phyloP scores from a whole-genome alignment of 1,139 yeast genomes.

The Eremothecium coryli region DNA sequence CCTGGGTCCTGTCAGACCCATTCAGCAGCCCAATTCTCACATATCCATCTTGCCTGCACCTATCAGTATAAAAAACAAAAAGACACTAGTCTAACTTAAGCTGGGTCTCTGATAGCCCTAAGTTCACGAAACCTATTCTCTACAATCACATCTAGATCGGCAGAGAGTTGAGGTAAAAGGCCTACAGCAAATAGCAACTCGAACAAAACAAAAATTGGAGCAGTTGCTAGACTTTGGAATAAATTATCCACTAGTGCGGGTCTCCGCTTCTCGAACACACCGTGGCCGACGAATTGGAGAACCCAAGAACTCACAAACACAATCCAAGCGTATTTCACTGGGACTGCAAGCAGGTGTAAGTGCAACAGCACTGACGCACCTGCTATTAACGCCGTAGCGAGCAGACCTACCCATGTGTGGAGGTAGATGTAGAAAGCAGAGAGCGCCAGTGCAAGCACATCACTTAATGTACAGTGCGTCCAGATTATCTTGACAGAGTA shows the following conservation, averaged over 20 bases:
- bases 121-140: too few species aligned
- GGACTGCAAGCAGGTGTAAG: constrained; percentile 9
- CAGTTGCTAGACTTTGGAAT: constrained; percentile 76
- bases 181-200: constrained; percentile 69
- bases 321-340: constrained; percentile 11
- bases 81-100: too few species aligned
- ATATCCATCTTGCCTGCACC: too few species aligned
- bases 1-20: too few species aligned
- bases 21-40: too few species aligned
- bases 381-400: constrained; percentile 34
- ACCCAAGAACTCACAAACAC: constrained; percentile 59
- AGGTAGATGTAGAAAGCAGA: constrained; percentile 38
- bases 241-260: constrained; percentile 84
- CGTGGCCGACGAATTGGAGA: constrained; percentile 87
- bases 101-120: too few species aligned
- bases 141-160: too few species aligned
- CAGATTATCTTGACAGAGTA: constrained; percentile 33
- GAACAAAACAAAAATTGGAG: constrained; percentile 81
- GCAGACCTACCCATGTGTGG: constrained; percentile 36
- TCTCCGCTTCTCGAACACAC: constrained; percentile 65
- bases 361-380: constrained; percentile 19
- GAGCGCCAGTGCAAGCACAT: constrained; percentile 33
- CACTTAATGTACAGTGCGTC: constrained; percentile 26
- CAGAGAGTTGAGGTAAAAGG: constrained; percentile 41
- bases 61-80: too few species aligned